A percentile compares a stretch with the other conserved stretches of the same genome.
Evolutionary conservation across 1,139 yeast species (phyloP).

Genomic region (Yamadazyma triangularis): DNA sequence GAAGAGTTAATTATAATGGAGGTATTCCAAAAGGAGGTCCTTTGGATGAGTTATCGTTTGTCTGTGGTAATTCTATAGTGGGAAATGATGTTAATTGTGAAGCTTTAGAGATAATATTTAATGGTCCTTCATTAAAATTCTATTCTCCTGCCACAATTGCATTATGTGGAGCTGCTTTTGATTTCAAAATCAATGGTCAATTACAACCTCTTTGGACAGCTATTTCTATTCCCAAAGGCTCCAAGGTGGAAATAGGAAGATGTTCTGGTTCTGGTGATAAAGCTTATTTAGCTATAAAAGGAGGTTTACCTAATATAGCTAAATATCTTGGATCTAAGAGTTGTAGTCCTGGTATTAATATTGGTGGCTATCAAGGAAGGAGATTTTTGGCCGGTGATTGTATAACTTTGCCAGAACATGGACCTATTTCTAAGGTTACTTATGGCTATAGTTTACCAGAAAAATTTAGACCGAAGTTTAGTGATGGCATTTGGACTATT

Average conservation of each 20-base stretch:
- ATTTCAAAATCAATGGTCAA: constrained; percentile 3
- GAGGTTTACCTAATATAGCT: constrained; percentile 5
- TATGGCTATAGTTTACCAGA: constrained; percentile 1
- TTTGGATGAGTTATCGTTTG: constrained; percentile 4
- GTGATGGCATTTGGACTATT: constrained; percentile 1
- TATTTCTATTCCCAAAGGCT: constrained; percentile 2
- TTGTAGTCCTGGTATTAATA: constrained; percentile 4
- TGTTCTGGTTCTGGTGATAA: constrained; percentile 1
- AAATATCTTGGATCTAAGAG: constrained; percentile 4
- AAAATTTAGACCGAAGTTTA: neutral
- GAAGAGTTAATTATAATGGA: constrained; percentile 5
- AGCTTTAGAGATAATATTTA: constrained; percentile 3
- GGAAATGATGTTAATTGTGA: constrained; percentile 4
- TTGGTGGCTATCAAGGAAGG: constrained; percentile 6
- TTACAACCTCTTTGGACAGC: constrained; percentile 4
- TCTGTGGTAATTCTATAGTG: constrained; percentile 4
- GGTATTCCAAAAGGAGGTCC: constrained; percentile 6
- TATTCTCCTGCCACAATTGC: constrained; percentile 5
- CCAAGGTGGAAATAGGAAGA: constrained; percentile 3
- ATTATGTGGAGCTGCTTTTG: constrained; percentile 4
- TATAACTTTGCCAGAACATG: constrained; percentile 1
- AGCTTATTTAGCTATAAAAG: constrained; percentile 3
- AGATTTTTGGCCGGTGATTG: constrained; percentile 5
- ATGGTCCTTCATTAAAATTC: constrained; percentile 4
- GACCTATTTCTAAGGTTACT: neutral